Percentiles rank a stretch among this genome's conserved stretches.
phyloP scores from a whole-genome alignment of 163 green algal genomes.

The Volvox carteri region DNA sequence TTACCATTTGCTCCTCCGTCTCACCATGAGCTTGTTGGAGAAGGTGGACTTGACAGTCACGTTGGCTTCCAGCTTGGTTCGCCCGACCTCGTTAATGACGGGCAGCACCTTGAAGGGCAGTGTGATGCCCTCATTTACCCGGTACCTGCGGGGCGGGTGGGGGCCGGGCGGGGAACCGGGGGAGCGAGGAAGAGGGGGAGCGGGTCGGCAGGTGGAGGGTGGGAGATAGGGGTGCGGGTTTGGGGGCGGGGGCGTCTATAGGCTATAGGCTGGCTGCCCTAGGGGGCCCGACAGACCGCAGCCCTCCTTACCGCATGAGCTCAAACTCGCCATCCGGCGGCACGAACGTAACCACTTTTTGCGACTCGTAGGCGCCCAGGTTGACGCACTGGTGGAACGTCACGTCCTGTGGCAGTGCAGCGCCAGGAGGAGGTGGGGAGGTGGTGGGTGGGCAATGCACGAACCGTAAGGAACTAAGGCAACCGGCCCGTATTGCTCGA shows the following conservation, averaged over 20 bases:
- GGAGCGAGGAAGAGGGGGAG: no score
- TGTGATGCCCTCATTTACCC: slow-evolving; percentile 86
- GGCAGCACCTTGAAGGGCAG: slow-evolving; percentile 95
- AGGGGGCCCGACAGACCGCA: no score
- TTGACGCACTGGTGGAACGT: slow-evolving; percentile 84
- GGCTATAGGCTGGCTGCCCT: no score
- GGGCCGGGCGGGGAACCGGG: no score
- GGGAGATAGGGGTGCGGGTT: no score
- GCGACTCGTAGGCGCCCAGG: slow-evolving; percentile 60
- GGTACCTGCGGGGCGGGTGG: slow-evolving; percentile 82
- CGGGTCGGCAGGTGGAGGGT: no score
- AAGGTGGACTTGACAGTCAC: slow-evolving; percentile 79
- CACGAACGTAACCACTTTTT: slow-evolving; percentile 94
- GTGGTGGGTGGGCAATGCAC: no score
- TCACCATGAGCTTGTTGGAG: slow-evolving; percentile 81
- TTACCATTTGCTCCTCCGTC: no score
- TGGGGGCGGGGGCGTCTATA: no score
- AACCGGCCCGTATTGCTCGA: no score
- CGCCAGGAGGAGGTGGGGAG: no score
- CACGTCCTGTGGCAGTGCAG: slow-evolving; percentile 65
- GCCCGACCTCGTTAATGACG: slow-evolving; percentile 92
- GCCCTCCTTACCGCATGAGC: slow-evolving; percentile 91
- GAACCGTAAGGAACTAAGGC: no score
- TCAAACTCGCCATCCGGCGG: slow-evolving; percentile 99
- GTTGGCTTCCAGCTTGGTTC: slow-evolving; percentile 90